Evolutionary conservation across 2,329 filamentous ascomycete species (phyloP).

Genomic region (Hypoxylon sp.): DNA sequence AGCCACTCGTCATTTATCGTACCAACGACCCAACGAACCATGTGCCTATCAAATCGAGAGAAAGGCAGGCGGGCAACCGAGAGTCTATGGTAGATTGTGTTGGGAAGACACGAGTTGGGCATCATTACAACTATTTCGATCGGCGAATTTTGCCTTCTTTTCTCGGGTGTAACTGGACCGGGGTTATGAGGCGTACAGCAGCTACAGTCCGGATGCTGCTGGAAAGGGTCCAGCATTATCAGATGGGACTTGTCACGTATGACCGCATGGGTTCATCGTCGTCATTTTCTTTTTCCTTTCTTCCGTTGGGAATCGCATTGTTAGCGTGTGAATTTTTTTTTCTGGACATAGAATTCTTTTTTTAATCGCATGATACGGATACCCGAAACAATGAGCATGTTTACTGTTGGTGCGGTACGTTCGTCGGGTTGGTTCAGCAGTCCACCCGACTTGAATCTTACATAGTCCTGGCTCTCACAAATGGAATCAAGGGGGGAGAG

Average conservation of each 20-base stretch:
- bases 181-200: conserved; percentile 37
- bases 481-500: not conserved
- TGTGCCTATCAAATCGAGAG: conserved; percentile 20
- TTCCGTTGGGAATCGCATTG: conserved; percentile 27
- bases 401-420: conserved; percentile 18
- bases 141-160: conserved; percentile 27
- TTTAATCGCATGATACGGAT: conserved; percentile 40
- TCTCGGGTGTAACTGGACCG: conserved; percentile 40
- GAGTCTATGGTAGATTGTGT: conserved; percentile 26
- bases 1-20: conserved; percentile 22
- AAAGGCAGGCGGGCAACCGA: conserved; percentile 30
- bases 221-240: conserved; percentile 36
- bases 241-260: conserved; percentile 36
- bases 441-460: conserved; percentile 3
- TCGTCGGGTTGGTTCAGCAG: conserved; percentile 11
- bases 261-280: conserved; percentile 18
- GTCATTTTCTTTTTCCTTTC: not conserved
- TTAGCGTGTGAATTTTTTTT: conserved; percentile 24
- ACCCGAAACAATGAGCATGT: conserved; percentile 37
- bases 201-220: conserved; percentile 27
- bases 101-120: conserved; percentile 30
- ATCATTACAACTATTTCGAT: conserved; percentile 31
- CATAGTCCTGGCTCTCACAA: conserved; percentile 1
- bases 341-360: conserved; percentile 15
- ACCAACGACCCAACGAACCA: conserved; percentile 9